These are phyloP conservation scores for Camillea tinctor DNA, from an alignment of 2,329 filamentous ascomycete genomes.

Conservation along the genomic window DNA sequence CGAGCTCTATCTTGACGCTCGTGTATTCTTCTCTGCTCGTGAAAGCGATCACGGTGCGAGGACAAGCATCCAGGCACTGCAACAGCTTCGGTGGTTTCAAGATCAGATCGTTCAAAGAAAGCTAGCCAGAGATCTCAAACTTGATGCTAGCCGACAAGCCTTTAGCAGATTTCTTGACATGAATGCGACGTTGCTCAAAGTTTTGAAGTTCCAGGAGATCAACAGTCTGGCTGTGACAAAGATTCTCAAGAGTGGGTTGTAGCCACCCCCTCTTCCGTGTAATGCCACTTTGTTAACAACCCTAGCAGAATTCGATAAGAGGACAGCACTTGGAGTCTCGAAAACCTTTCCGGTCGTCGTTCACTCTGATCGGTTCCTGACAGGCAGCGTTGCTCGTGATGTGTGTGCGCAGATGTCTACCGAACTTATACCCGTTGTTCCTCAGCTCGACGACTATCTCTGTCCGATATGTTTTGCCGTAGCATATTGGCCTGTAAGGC, in stretches of 20 bases:
- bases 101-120: conserved; percentile 61
- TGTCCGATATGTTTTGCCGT: conserved; percentile 80
- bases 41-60: conserved; percentile 70
- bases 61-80: conserved; percentile 62
- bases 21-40: conserved; percentile 78
- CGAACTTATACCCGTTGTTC: conserved; percentile 70
- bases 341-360: conserved; percentile 60
- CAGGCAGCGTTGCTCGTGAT: conserved; percentile 69
- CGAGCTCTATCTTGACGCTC: conserved; percentile 74
- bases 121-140: conserved; percentile 62
- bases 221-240: conserved; percentile 76
- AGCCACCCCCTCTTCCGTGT: not conserved
- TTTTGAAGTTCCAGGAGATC: conserved; percentile 80
- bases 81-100: conserved; percentile 71
- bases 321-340: conserved; percentile 70
- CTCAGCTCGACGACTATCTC: conserved; percentile 79
- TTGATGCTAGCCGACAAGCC: conserved; percentile 62
- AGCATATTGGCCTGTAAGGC: conserved; percentile 76
- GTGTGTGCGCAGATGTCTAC: conserved; percentile 73
- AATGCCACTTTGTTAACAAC: conserved; percentile 3
- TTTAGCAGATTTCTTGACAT: conserved; percentile 69
- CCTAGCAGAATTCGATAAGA: conserved; percentile 75
- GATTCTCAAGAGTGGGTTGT: conserved; percentile 73
- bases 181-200: conserved; percentile 74
- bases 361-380: conserved; percentile 58